Percentiles rank a stretch among this genome's conserved stretches.
These are phyloP conservation scores for Zhuliangozyma parablackwelliae DNA, from an alignment of 1,139 yeast species.

Conservation along the genomic window DNA sequence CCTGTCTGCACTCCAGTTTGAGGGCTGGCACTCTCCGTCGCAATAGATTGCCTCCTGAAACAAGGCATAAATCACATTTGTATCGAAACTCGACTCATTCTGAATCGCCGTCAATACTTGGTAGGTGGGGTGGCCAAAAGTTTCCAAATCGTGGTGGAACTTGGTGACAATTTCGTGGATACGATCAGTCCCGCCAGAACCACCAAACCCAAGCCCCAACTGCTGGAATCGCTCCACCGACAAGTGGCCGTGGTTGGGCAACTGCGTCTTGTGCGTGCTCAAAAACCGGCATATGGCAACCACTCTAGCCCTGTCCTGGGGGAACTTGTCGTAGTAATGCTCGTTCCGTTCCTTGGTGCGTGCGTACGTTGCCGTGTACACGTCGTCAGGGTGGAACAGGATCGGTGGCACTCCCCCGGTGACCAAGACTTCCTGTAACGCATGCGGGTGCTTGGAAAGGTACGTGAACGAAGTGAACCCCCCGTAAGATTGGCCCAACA, in stretches of 20 bases:
- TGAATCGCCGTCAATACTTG: constrained; percentile 29
- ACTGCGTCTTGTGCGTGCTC: constrained; percentile 13
- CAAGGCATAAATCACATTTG: constrained; percentile 50
- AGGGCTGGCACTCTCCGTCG: constrained; percentile 26
- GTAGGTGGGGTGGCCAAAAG: constrained; percentile 32
- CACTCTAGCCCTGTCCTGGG: constrained; percentile 40
- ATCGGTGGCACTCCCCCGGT: constrained; percentile 61
- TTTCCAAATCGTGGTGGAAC: constrained; percentile 33
- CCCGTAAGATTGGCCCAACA: constrained; percentile 56
- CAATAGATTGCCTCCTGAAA: constrained; percentile 57
- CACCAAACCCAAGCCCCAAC: constrained; percentile 49
- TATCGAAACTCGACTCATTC: constrained; percentile 39
- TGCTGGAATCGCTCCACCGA: constrained; percentile 51
- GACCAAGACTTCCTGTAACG: constrained; percentile 37
- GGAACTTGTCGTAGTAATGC: constrained; percentile 46
- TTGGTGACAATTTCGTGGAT: constrained; percentile 41
- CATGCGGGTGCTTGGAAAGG: constrained; percentile 39
- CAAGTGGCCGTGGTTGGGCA: constrained; percentile 50
- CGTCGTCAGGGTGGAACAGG: constrained; percentile 39
- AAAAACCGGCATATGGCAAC: constrained; percentile 34
- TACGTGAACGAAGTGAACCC: constrained; percentile 52
- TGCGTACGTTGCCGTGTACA: constrained; percentile 43
- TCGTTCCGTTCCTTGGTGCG: constrained; percentile 45
- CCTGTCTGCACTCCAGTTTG: constrained; percentile 50
- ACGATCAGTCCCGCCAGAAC: constrained; percentile 44